A percentile compares a stretch with the other conserved stretches of the same genome.
Conservation (phyloP, 331 rosid genomes). For the Arachis monticola region DNA sequence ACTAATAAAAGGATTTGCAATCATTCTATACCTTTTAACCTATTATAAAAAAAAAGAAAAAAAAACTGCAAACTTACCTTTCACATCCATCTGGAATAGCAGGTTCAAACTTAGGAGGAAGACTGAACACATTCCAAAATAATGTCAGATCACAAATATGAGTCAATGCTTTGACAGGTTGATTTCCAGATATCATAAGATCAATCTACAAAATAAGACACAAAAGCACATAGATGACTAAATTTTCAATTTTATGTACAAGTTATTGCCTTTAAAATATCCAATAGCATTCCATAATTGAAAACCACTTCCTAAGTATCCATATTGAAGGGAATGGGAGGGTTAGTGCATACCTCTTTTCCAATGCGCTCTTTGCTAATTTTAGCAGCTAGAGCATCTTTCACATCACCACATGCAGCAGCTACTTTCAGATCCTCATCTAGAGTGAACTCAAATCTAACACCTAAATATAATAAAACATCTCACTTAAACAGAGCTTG, state of each 20-base stretch:
- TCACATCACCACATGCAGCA: conserved; percentile 85
- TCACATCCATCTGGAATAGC: conserved; percentile 67
- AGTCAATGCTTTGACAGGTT: conserved; percentile 84
- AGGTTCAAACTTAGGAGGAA: conserved; percentile 67
- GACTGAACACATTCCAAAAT: conserved; percentile 76
- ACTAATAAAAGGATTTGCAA: conserved; percentile 18
- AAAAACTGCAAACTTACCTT: conserved; percentile 52
- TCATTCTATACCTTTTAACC: conserved; percentile 30
- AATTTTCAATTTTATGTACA: not conserved
- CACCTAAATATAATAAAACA: conserved; percentile 59
- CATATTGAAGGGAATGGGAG: conserved; percentile 28
- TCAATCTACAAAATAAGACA: conserved; percentile 58
- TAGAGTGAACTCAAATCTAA: conserved; percentile 76
- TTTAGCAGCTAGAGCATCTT: conserved; percentile 80
- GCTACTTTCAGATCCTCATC: conserved; percentile 86
- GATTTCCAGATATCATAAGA: conserved; percentile 86
- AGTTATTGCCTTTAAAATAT: conserved; percentile 12
- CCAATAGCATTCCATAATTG: conserved; percentile 21
- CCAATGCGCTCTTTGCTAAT: conserved; percentile 95
- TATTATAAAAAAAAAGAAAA: not conserved
- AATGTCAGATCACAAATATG: conserved; percentile 65
- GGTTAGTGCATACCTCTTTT: conserved; percentile 61
- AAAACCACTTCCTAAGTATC: conserved; percentile 28
- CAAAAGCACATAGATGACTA: conserved; percentile 15
- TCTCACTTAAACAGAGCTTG: conserved; percentile 30